phyloP scores from a whole-genome alignment of 1,139 yeast species.

The Yamadazyma aaseri region DNA sequence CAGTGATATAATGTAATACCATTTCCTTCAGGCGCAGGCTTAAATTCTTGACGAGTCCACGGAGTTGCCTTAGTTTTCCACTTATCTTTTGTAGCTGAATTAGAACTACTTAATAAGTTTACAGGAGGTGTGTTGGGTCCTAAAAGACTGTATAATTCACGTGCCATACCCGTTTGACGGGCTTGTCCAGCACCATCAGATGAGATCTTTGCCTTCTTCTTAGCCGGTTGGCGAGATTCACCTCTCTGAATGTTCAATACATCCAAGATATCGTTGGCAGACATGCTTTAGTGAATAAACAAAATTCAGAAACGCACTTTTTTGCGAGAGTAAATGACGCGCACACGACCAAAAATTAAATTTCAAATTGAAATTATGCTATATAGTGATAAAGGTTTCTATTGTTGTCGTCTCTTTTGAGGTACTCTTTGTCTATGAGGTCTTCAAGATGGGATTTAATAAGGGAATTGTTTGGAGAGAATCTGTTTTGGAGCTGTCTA shows the following conservation, averaged over 20 bases:
- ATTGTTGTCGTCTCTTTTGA: slow-evolving; percentile 68
- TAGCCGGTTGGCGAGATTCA: slow-evolving; percentile 32
- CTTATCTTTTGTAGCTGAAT: slow-evolving; percentile 59
- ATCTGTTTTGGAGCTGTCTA: slow-evolving; percentile 59
- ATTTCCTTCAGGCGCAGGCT: slow-evolving; percentile 46
- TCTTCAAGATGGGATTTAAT: slow-evolving; percentile 82
- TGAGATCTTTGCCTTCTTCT: slow-evolving; percentile 35
- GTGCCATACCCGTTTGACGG: slow-evolving; percentile 76
- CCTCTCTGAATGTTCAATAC: slow-evolving; percentile 66
- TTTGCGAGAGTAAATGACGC: too few species aligned
- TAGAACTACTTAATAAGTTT: slow-evolving; percentile 45
- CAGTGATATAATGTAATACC: slow-evolving; percentile 67
- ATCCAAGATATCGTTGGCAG: slow-evolving; percentile 69
- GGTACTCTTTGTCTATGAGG: slow-evolving; percentile 78
- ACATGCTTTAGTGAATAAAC: slow-evolving; percentile 24
- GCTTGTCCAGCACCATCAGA: slow-evolving; percentile 20
- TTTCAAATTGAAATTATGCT: slow-evolving; percentile 33
- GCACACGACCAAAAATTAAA: not conserved
- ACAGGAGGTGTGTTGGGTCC: slow-evolving; percentile 95
- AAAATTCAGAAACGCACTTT: too few species aligned
- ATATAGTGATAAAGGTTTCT: slow-evolving; percentile 68
- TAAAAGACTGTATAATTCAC: slow-evolving; percentile 82
- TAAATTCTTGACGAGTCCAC: slow-evolving; percentile 72
- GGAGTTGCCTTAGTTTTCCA: slow-evolving; percentile 73
- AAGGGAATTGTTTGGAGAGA: slow-evolving; percentile 63